Percentiles rank a stretch among this genome's conserved stretches.
These are phyloP conservation scores for Mayamaea pseudoterrestris DNA, from an alignment of 108 stramenopile genomes.

Conservation along the genomic window DNA sequence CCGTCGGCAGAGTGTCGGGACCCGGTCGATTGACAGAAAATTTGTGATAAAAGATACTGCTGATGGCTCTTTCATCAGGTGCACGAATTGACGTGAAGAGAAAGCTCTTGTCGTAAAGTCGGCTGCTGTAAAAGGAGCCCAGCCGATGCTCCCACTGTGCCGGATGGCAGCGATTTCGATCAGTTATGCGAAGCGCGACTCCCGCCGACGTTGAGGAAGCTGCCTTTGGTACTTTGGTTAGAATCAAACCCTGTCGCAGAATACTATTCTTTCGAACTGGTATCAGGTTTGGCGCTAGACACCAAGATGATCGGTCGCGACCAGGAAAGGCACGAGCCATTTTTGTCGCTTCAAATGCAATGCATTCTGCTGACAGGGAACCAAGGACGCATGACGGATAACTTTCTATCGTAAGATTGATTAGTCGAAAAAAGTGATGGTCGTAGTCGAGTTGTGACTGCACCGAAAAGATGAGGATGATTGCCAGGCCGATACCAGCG, in stretches of 20 bases:
- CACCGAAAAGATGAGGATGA: too few species aligned
- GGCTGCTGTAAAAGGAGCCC: background rate
- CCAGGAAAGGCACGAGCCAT: conserved; percentile 18
- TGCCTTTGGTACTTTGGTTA: conserved; percentile 22
- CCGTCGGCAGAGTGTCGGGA: background rate
- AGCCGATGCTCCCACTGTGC: conserved; percentile 4
- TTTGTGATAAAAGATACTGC: conserved; percentile 9
- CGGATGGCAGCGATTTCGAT: background rate
- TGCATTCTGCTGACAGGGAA: too few species aligned
- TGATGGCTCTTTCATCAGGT: conserved; percentile 11
- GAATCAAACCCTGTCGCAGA: conserved; percentile 12
- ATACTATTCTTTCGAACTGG: background rate
- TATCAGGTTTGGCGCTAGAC: background rate
- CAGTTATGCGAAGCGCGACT: conserved; percentile 15
- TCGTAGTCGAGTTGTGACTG: too few species aligned
- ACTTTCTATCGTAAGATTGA: too few species aligned
- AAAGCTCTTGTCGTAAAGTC: background rate
- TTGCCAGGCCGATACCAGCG: too few species aligned
- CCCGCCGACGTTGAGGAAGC: conserved; percentile 26
- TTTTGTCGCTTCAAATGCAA: too few species aligned
- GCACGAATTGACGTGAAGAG: conserved; percentile 13
- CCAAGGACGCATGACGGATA: too few species aligned
- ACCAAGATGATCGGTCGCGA: conserved; percentile 2
- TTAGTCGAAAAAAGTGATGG: too few species aligned
- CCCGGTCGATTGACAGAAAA: conserved; percentile 1